Percentiles rank a stretch among this genome's conserved stretches.
Evolutionary conservation across 202 grass and related monocot species (phyloP).

Genomic region (Bolboschoenoplectus hybrid): DNA sequence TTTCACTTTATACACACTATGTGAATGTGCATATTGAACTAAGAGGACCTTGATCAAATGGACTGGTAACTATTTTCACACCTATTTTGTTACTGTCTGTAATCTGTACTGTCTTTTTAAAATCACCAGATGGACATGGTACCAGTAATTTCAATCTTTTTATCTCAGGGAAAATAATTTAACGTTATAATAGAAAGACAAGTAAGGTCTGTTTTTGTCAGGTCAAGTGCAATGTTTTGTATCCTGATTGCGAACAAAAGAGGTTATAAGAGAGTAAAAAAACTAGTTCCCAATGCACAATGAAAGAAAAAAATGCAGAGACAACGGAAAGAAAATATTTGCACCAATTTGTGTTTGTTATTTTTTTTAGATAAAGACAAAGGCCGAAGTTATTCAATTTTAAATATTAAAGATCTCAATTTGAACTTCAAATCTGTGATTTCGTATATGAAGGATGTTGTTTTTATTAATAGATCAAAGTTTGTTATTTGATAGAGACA

Average conservation of each 20-base stretch:
- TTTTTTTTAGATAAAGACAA: too few relatives aligned
- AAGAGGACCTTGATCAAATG: background rate
- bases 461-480: too few relatives aligned
- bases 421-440: too few relatives aligned
- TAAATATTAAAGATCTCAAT: too few relatives aligned
- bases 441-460: too few relatives aligned
- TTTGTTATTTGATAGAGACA: background rate
- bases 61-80: background rate
- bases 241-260: background rate
- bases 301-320: background rate
- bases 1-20: background rate
- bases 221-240: background rate
- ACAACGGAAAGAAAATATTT: background rate
- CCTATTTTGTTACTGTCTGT: slow-evolving; percentile 7
- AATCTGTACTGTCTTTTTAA: background rate
- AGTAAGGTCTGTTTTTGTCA: background rate
- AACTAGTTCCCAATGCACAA: background rate
- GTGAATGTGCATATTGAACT: background rate
- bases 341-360: background rate
- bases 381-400: too few relatives aligned
- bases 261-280: background rate
- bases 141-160: background rate
- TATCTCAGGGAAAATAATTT: too few relatives aligned
- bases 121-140: background rate
- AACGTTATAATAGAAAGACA: background rate